Evolutionary conservation across 768 basidiomycete genomes (phyloP), one percentile per base, ranked within the genome.

Genomic region (Russula sp.): DNA sequence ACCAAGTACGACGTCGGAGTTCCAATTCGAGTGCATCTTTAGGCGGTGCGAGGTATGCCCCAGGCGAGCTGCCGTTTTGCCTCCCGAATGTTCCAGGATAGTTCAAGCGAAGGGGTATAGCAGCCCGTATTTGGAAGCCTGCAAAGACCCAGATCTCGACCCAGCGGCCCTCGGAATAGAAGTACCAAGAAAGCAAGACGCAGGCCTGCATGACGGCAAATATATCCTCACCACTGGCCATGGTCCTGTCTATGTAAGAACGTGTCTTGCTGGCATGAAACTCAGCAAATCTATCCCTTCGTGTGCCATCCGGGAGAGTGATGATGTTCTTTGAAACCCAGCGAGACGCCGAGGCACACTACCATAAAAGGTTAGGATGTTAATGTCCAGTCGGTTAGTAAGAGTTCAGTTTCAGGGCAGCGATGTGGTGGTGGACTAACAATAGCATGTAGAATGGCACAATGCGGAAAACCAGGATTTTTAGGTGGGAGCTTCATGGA

Each of bases 71-170:
- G 66, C 78, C 82, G 5, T 79, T 83, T 59, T 87, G 83, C 14
- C 81, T 81, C 7, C 85, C 83, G 69, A 86, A 91, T 18, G 90
- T 91, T 39, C 91, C 90, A 4, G 90, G 90, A 71, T 90, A 90
- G 72, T 93, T 93, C 32, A 92, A 74, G 46, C 90, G 84, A 35
- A 93, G 77, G 6, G 90, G 91, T 18, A 93, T 79, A 29, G 89
- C 87, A 20, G 89, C 88, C 35, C 90, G 81, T 16, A 86, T 89
- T 70, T 91, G 88, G 69, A 92, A 92, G 13, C 83, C 88, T 20
- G 91, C 89, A 73, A 91, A 91, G 43, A 92, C 88, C 91, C 91
- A 93, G 4, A 93, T 87, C 73, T 93, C 91, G 9, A 93, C 90
- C 91, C 91, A 83, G 58, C 90, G 80, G 2, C 91, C 90, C 73